These are phyloP conservation scores for Buddleja alternifolia DNA, from an alignment of 257 asterid species.

Conservation along the genomic window DNA sequence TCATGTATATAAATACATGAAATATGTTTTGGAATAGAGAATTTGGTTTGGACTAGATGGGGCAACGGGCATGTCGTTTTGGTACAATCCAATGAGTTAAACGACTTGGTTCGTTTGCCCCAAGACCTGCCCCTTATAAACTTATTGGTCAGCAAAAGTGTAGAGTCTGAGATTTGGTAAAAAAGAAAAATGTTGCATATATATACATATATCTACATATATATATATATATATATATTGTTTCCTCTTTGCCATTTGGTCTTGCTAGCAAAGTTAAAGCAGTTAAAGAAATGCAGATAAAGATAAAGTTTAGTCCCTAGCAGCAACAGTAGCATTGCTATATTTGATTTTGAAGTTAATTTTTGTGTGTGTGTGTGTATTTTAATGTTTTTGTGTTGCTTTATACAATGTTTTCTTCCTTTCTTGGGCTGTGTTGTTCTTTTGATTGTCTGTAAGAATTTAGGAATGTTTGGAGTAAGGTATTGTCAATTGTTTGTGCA, in stretches of 20 bases:
- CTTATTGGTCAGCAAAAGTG: constrained; percentile 51
- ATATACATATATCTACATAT: no score
- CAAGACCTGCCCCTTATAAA: constrained; percentile 38
- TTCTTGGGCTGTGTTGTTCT: constrained; percentile 41
- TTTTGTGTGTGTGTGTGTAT: constrained; percentile 28
- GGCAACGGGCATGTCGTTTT: constrained; percentile 61
- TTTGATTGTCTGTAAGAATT: constrained; percentile 37
- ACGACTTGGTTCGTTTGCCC: constrained; percentile 56
- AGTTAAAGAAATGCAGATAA: constrained; percentile 36
- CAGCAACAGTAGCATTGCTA: constrained; percentile 30
- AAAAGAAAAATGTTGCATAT: constrained; percentile 3
- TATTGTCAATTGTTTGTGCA: constrained; percentile 40
- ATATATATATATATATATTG: constrained; percentile 33
- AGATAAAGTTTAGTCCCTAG: constrained; percentile 47
- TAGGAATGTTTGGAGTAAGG: constrained; percentile 28
- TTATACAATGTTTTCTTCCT: constrained; percentile 39
- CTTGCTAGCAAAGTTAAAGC: constrained; percentile 55
- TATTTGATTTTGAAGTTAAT: constrained; percentile 33
- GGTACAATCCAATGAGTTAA: constrained; percentile 28
- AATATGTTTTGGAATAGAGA: no score
- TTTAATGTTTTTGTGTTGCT: constrained; percentile 35
- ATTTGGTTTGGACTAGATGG: no score
- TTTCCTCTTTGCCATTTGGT: constrained; percentile 48
- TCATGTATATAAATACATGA: no score
- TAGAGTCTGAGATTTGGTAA: constrained; percentile 47